Evolutionary conservation across 2,329 filamentous ascomycete genomes (phyloP), one percentile per base, ranked within the genome.

Genomic region (Simplicillium aogashimaense): DNA sequence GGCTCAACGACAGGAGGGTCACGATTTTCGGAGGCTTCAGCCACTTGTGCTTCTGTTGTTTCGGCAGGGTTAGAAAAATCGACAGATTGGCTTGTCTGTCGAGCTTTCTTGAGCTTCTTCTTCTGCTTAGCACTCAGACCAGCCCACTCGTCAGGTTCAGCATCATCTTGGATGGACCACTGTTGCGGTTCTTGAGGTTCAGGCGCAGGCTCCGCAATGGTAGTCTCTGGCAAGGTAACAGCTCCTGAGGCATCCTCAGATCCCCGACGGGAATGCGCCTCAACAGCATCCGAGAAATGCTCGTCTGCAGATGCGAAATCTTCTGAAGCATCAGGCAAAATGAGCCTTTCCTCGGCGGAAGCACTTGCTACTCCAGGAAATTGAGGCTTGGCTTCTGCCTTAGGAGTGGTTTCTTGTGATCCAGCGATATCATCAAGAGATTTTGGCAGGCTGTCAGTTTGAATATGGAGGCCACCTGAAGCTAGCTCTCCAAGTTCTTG

Each of bases 401-500:
- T 84, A 1, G 84, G 83, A 1, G 83, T 88, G 1, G 73, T 71
- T 52, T 86, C 76, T 47, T 78, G 66, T 6, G 81, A 85, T 35
- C 69, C 80, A 8, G 78, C 61, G 20, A 72, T 53, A 37, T 79
- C 73, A 8, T 62, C 52, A 4, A 60, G 54, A 2, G 52, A 47
- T 15, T 57, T 40, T 13, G 58, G 48, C 10, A 52, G 44, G 17
- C 56, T 16, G 16, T 53, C 52, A 11, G 68, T 72, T 38, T 70
- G 59, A 41, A 72, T 60, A 6, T 57, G 58, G 20, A 72, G 57
- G 28, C 46, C 47, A 39, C 47, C 47, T 16, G 49, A 49, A 28
- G 46, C 41, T 33, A 49, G 40, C 28, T 43, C 48, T 32, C 44
- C 30, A 28, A 36, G 37, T 25, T 53, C 44, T 31, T 51, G 40